Conservation (phyloP, 2,329 filamentous ascomycete genomes). For the Colletotrichum camelliae region DNA sequence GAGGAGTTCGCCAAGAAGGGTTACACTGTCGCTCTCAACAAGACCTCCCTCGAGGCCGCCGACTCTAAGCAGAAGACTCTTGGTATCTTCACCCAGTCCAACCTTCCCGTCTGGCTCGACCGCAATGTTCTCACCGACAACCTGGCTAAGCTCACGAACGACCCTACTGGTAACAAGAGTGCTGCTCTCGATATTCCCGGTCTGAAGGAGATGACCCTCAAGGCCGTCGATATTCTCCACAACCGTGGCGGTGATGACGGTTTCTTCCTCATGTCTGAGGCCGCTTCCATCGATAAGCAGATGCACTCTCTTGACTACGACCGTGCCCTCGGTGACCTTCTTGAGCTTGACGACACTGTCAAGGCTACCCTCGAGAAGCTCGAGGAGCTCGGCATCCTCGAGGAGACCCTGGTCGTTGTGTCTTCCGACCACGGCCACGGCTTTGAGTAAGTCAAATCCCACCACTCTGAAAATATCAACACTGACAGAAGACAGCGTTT, state of each 20-base stretch:
- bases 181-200: slow-evolving; percentile 79
- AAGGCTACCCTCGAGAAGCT: slow-evolving; percentile 77
- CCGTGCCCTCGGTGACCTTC: slow-evolving; percentile 81
- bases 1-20: slow-evolving; percentile 74
- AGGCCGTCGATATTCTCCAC: slow-evolving; percentile 82
- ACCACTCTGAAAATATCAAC: rapidly evolving
- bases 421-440: slow-evolving; percentile 91
- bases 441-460: slow-evolving; percentile 62
- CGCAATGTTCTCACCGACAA: slow-evolving; percentile 81
- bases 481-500: slow-evolving; percentile 54
- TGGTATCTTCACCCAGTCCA: slow-evolving; percentile 77
- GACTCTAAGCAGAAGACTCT: slow-evolving; percentile 68
- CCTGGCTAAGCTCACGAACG: slow-evolving; percentile 68
- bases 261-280: slow-evolving; percentile 89
- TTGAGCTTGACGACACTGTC: slow-evolving; percentile 86
- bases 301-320: slow-evolving; percentile 89
- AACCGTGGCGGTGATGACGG: slow-evolving; percentile 70
- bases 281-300: slow-evolving; percentile 86
- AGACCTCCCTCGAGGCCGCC: slow-evolving; percentile 68
- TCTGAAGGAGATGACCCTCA: slow-evolving; percentile 88
- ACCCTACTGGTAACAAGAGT: slow-evolving; percentile 68
- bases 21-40: slow-evolving; percentile 77
- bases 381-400: slow-evolving; percentile 66
- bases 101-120: slow-evolving; percentile 86
- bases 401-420: slow-evolving; percentile 80